phyloP scores from a whole-genome alignment of 1,139 yeast species.

The Yamadazyma jaroonii region DNA sequence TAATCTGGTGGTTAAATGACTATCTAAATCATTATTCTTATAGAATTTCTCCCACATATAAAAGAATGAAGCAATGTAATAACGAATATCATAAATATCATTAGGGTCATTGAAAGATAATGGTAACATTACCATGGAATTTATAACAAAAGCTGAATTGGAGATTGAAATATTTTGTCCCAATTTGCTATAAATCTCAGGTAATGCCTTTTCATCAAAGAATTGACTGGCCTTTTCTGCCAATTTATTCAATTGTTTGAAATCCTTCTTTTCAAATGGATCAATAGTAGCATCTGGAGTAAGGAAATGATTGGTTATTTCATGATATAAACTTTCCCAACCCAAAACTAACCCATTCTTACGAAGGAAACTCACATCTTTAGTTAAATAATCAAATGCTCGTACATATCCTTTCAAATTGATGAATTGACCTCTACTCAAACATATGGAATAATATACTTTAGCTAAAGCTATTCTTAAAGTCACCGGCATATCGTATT shows the following conservation, averaged over 20 bases:
- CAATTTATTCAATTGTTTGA: constrained; percentile 39
- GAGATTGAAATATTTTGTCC: constrained; percentile 53
- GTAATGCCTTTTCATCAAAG: constrained; percentile 36
- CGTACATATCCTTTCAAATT: constrained; percentile 63
- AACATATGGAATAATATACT: constrained; percentile 70
- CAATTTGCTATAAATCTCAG: constrained; percentile 34
- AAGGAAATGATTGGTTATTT: constrained; percentile 33
- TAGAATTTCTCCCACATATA: constrained; percentile 70
- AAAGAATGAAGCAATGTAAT: constrained; percentile 64
- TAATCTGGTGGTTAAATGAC: constrained; percentile 63
- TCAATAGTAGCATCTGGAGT: constrained; percentile 28
- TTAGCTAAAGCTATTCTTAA: constrained; percentile 61
- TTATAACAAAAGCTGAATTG: constrained; percentile 57
- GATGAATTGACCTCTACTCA: constrained; percentile 73
- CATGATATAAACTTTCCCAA: constrained; percentile 49
- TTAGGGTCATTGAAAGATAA: constrained; percentile 20
- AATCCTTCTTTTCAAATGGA: constrained; percentile 41
- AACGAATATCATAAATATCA: constrained; percentile 42
- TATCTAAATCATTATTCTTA: constrained; percentile 58
- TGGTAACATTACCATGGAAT: constrained; percentile 59
- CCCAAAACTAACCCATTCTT: constrained; percentile 43
- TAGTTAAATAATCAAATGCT: constrained; percentile 58
- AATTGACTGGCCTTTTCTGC: constrained; percentile 49
- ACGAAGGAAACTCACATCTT: constrained; percentile 44
- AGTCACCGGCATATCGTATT: constrained; percentile 74